Evolutionary conservation across 1,139 yeast genomes (phyloP).

Genomic region (Taiozyma sp.): DNA sequence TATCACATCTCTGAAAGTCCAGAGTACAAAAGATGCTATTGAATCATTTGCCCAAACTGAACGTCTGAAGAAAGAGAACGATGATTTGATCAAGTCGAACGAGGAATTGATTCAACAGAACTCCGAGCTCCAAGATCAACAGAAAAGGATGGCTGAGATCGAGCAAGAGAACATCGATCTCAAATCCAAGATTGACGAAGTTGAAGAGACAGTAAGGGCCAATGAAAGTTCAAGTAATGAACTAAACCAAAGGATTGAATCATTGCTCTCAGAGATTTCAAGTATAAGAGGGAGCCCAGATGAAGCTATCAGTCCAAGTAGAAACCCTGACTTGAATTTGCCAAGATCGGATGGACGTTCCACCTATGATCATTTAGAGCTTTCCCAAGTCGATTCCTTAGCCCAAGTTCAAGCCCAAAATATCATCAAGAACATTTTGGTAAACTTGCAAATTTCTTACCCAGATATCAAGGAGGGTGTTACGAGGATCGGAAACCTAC

Average conservation of each 20-base stretch:
- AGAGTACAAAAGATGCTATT: neutral
- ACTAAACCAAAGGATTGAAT: neutral
- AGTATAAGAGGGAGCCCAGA: conserved; percentile 8
- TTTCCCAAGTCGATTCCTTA: conserved; percentile 14
- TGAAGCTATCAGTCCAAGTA: conserved; percentile 9
- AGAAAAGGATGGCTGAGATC: neutral
- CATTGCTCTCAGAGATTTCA: neutral
- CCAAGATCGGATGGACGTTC: conserved; percentile 4
- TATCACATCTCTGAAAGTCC: neutral
- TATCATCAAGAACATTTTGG: conserved; percentile 19
- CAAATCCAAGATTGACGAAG: neutral
- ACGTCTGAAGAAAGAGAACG: neutral
- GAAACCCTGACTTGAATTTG: conserved; percentile 11
- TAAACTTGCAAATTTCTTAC: conserved; percentile 18
- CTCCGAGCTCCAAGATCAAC: neutral
- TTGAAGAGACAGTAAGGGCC: neutral
- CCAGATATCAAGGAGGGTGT: conserved; percentile 10
- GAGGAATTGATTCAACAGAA: neutral
- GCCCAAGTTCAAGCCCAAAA: conserved; percentile 17
- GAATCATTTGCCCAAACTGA: conserved; percentile 4
- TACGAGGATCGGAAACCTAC: conserved; percentile 6
- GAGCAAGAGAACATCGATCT: neutral
- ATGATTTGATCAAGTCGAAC: neutral
- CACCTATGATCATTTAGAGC: conserved; percentile 15
- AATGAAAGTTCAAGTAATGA: neutral